Base-by-base conservation (phyloP, 2,329 filamentous ascomycete species). In the Fusarium nurragi region DNA sequence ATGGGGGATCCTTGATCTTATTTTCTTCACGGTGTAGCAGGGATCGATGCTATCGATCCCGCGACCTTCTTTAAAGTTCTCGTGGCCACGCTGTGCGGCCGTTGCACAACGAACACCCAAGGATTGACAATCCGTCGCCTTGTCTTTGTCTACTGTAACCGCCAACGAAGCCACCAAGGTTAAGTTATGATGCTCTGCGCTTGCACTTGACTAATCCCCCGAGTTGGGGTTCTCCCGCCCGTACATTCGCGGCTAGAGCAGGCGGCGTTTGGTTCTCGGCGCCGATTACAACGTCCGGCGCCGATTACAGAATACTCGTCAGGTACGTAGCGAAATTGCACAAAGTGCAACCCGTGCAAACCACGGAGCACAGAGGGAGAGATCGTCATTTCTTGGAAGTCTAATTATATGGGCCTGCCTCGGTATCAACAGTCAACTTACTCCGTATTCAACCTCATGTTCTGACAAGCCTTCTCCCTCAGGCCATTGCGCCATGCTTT, bases 281-380 rank as follows among this genome's bases (percentile, higher is more conserved):
- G 41, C 50, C 61, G 55, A 65, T 57, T 26, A 13, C 50, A 49
- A 52, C 40, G 26, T 30, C 61, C 45, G 55, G 41, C 38, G 53
- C 63, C 63, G 63, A 67, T 66, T 38, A 38, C 51, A 66, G 53
- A 54, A 54, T 36, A 25, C 43, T 47, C 41, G 22, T 28, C 43
- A 62, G 43, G 45, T 39, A 57, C 41, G 50, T 52, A 51, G 61
- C 56, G 37, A 57, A 46, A 54, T 61, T 38, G 21, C 37, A 30
- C 26, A 34, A 18, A 34, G 7, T 26, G 36, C 36, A 28, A n/a
- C 4, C 16, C 47, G 14, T 45, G 26, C 43, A 60, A 53, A 60
- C 8, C 16, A 34, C 41, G 49, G 19, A 36, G n/a, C n/a, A n/a
- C n/a, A n/a, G n/a, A n/a, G n/a, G n/a, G 21, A 47, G 23, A 14